These are phyloP conservation scores for Pseudopyricularia cyperi DNA, from an alignment of 2,329 filamentous ascomycete genomes.

Conservation along the genomic window DNA sequence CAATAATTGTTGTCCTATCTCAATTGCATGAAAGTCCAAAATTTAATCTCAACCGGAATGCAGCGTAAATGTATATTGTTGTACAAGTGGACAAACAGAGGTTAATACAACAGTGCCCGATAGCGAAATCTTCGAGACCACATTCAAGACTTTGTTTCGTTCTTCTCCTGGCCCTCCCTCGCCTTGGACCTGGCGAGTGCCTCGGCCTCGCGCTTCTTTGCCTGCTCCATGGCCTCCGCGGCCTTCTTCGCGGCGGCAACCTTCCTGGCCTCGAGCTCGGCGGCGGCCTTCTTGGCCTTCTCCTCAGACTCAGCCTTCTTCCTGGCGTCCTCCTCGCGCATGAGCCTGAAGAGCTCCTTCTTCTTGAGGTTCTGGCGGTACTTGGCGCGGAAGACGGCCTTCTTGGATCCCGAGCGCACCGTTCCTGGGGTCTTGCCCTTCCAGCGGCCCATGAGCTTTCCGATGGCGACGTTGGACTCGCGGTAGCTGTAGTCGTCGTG, in stretches of 20 bases:
- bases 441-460: conserved; percentile 35
- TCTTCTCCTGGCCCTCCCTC: not conserved
- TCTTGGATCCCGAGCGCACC: conserved; percentile 29
- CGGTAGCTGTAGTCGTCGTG: conserved; percentile 43
- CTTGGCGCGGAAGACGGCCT: conserved; percentile 27
- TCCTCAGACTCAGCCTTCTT: conserved; percentile 9
- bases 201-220: conserved; percentile 36
- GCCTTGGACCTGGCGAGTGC: conserved; percentile 28
- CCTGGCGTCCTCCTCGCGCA: conserved; percentile 10
- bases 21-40: no score
- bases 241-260: conserved; percentile 54
- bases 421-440: conserved; percentile 35
- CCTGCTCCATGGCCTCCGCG: conserved; percentile 62
- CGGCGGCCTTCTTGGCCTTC: conserved; percentile 27
- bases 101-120: not conserved
- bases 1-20: no score
- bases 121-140: not conserved
- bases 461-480: conserved; percentile 47
- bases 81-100: not conserved
- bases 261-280: conserved; percentile 3
- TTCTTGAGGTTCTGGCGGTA: conserved; percentile 3
- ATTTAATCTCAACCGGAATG: no score
- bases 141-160: not conserved
- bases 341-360: conserved; percentile 3
- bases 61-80: not conserved